Percentiles rank a stretch among this genome's conserved stretches.
phyloP scores from a whole-genome alignment of 169 alveolate species.

The Plasmodium vinckei region DNA sequence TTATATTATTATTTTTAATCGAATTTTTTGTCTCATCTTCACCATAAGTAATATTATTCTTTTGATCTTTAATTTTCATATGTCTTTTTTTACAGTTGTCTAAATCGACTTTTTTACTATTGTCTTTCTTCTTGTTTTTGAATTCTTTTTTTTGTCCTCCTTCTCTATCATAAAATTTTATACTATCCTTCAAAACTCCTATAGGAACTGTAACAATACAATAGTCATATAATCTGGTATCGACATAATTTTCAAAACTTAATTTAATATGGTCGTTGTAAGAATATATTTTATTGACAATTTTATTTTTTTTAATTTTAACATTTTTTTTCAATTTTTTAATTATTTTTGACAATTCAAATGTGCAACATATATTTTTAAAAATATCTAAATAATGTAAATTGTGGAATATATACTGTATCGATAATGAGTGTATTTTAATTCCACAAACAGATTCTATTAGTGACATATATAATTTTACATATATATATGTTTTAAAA shows the following conservation, averaged over 20 bases:
- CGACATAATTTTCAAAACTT: constrained; percentile 29
- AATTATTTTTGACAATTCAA: constrained; percentile 25
- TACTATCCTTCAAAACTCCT: constrained; percentile 61
- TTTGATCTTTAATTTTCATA: no score
- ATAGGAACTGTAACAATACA: constrained; percentile 63
- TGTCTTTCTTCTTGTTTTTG: no score
- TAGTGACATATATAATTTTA: constrained; percentile 25
- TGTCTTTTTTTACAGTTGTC: no score
- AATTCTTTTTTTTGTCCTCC: background rate
- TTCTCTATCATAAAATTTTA: background rate
- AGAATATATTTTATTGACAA: constrained; percentile 65
- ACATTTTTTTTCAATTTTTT: constrained; percentile 26
- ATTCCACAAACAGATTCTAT: constrained; percentile 27
- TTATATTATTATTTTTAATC: no score
- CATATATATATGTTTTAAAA: constrained; percentile 1
- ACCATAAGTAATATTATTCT: no score
- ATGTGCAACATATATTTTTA: constrained; percentile 30
- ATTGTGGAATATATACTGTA: constrained; percentile 54
- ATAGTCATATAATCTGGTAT: constrained; percentile 33
- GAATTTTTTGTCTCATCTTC: no score
- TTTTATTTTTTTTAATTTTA: constrained; percentile 47
- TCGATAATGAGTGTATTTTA: constrained; percentile 23
- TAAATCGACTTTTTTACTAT: no score
- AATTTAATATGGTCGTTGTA: constrained; percentile 35
- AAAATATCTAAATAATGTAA: constrained; percentile 23